These are phyloP conservation scores for Strobilomyces echinocephalus DNA, from an alignment of 768 basidiomycete species.

Conservation along the genomic window DNA sequence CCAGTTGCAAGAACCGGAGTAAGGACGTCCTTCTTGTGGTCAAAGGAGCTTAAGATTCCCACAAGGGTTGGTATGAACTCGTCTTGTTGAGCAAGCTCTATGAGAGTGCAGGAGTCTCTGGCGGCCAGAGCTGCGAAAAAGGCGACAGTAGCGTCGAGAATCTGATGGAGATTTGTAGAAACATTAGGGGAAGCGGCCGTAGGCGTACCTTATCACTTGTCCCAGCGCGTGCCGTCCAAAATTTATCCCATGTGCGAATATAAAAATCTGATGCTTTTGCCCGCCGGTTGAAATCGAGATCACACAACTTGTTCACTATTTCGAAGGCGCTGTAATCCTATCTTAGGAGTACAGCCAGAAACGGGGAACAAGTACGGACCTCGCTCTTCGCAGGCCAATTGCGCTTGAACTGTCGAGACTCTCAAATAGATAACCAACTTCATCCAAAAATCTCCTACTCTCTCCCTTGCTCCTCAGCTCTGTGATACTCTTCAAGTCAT, in stretches of 20 bases:
- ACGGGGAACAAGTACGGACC: conserved; percentile 36
- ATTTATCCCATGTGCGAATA: conserved; percentile 61
- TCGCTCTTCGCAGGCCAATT: conserved; percentile 59
- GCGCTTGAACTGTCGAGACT: conserved; percentile 56
- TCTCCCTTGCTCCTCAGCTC: conserved; percentile 80
- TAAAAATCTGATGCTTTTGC: conserved; percentile 76
- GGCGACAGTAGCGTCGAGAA: conserved; percentile 58
- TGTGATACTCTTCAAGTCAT: conserved; percentile 74
- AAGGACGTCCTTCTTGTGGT: conserved; percentile 45
- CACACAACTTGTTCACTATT: conserved; percentile 68
- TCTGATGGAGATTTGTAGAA: conserved; percentile 32
- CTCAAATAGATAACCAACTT: conserved; percentile 82
- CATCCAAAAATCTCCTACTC: conserved; percentile 73
- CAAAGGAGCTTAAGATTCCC: conserved; percentile 33
- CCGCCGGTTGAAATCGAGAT: conserved; percentile 70
- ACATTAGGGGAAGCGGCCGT: not conserved
- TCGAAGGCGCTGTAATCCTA: conserved; percentile 58
- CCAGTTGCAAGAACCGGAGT: conserved; percentile 34
- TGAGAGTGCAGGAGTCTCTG: conserved; percentile 50
- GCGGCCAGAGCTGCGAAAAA: conserved; percentile 63
- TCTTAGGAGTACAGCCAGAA: not conserved
- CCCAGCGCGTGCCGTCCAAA: conserved; percentile 56
- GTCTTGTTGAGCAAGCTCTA: conserved; percentile 45
- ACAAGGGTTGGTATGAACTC: conserved; percentile 42
- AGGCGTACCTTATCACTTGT: conserved; percentile 53